Base-by-base conservation (phyloP, 2,329 filamentous ascomycete genomes). In the Elsinoe australis region DNA sequence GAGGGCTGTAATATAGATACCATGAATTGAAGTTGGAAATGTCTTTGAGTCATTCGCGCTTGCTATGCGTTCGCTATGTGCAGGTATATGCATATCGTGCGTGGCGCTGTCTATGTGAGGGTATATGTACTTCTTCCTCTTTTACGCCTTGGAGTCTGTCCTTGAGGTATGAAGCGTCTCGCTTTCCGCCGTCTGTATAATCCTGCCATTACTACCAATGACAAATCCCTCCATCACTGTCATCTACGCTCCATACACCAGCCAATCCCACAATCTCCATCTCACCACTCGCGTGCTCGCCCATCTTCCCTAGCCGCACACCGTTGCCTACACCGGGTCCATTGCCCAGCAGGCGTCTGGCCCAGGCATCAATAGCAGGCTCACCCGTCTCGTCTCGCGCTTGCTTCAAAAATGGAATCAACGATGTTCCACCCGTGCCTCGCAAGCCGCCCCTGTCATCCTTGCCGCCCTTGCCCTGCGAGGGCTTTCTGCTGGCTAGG, bases 371-470 rank as follows among this genome's bases (percentile, higher is more conserved):
- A 41, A 96, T 82, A 1, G 89, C 87, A 1, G 88, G 87, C 65
- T 96, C 90, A 12, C 87, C 86, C 0, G 92, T 98, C 72, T 98
- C 92, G 59, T 98, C 89, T 21, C 92, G 77, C 3, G 92, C 92
- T 67, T 98, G 92, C 67, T 96, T 95, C 52, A 98, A 71, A 67
- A 98, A 98, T 0, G 90, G 87, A 49, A 98, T 95, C 49, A 98
- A 71, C 0, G 89, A 86, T 0, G 92, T 96, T 12, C 92, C 92
- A 10, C 92, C 92, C 0, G 92, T 98, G 1, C 92, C 92, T 35
- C 85, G 86, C 21, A 95, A 75, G 44, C 83, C 83, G 56, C 75
- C 76, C 65, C 58, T 64, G 52, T 61, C 55, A 1, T 53, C 53
- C 22, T 54, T 54, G n/a, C n/a, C n/a, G n/a, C n/a, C n/a, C 44